These are phyloP conservation scores for Reticulascus tulasneorum DNA, from an alignment of 2,329 filamentous ascomycete species.

Conservation along the genomic window DNA sequence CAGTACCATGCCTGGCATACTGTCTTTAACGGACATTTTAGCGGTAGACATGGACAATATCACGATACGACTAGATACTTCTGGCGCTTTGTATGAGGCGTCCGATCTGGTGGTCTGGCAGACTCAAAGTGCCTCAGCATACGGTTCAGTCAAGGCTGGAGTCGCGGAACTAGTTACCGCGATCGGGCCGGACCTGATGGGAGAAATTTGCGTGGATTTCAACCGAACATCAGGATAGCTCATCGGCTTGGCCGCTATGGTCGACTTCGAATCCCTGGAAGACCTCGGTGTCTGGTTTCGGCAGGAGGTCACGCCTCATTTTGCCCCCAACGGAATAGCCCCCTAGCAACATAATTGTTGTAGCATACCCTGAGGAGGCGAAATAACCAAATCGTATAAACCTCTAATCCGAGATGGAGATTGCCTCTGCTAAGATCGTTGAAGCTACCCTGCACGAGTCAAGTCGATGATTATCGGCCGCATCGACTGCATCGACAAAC, in stretches of 20 bases:
- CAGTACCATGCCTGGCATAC: constrained; percentile 64
- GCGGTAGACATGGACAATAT: constrained; percentile 55
- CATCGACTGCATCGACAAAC: too few relatives aligned
- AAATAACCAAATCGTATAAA: too few relatives aligned
- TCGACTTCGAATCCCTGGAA: too few relatives aligned
- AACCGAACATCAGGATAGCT: too few relatives aligned
- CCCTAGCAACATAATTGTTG: too few relatives aligned
- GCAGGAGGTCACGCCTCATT: not conserved
- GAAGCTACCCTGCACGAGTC: too few relatives aligned
- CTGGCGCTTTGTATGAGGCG: constrained; percentile 34
- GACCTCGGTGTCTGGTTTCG: not conserved
- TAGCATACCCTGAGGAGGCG: too few relatives aligned
- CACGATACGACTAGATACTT: constrained; percentile 43
- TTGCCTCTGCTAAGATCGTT: too few relatives aligned
- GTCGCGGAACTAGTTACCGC: constrained; percentile 66
- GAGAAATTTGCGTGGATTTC: constrained; percentile 58
- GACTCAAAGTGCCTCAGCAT: constrained; percentile 35
- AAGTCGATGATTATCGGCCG: too few relatives aligned
- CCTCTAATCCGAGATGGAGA: too few relatives aligned
- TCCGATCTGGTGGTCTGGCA: constrained; percentile 59
- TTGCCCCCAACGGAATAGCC: too few relatives aligned
- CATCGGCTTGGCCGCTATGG: too few relatives aligned
- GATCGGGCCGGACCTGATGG: constrained; percentile 57
- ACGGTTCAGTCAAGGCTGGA: constrained; percentile 53
- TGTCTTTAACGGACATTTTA: constrained; percentile 52